A percentile compares a stretch with the other conserved stretches of the same genome.
Evolutionary conservation across 768 basidiomycete species (phyloP).

Genomic region (Agaricus sinodeliciosus): DNA sequence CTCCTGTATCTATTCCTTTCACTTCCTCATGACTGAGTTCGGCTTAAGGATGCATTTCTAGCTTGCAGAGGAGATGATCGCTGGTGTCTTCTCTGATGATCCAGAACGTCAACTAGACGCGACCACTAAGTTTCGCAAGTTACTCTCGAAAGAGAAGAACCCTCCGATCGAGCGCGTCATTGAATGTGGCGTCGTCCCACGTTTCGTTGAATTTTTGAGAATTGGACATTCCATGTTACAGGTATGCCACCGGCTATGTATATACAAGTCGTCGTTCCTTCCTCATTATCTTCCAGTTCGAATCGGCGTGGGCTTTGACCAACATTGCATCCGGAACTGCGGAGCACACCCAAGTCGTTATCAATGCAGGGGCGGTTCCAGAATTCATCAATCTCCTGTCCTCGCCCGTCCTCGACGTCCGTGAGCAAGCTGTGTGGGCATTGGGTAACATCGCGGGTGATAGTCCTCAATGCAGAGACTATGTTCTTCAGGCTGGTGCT

Average conservation of each 20-base stretch:
- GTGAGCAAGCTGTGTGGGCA: slow-evolving; percentile 99
- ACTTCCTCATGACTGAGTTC: slow-evolving; percentile 10
- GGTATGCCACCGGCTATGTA: slow-evolving; percentile 31
- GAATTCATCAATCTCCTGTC: slow-evolving; percentile 96
- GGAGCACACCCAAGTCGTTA: slow-evolving; percentile 97
- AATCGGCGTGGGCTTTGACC: slow-evolving; percentile 96
- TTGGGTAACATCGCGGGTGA: slow-evolving; percentile 99
- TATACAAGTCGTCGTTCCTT: slow-evolving; percentile 1
- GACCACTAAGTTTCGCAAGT: slow-evolving; percentile 97
- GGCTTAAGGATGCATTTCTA: slow-evolving; percentile 23
- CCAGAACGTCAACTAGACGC: slow-evolving; percentile 91
- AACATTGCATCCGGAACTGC: slow-evolving; percentile 98
- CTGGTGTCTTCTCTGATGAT: slow-evolving; percentile 88
- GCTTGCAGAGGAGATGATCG: slow-evolving; percentile 89
- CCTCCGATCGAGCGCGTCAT: slow-evolving; percentile 98
- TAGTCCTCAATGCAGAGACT: slow-evolving; percentile 95
- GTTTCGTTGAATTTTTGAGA: slow-evolving; percentile 92
- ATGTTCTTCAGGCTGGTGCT: slow-evolving; percentile 90
- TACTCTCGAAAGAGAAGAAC: slow-evolving; percentile 99
- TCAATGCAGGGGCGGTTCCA: slow-evolving; percentile 89
- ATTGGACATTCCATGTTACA: slow-evolving; percentile 80
- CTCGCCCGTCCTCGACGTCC: slow-evolving; percentile 91
- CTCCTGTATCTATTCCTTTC: slow-evolving; percentile 48
- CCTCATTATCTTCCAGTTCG: slow-evolving; percentile 51
- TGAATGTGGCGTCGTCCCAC: slow-evolving; percentile 93